These are phyloP conservation scores for Neonectria faginata DNA, from an alignment of 2,329 filamentous ascomycete species.

Conservation along the genomic window DNA sequence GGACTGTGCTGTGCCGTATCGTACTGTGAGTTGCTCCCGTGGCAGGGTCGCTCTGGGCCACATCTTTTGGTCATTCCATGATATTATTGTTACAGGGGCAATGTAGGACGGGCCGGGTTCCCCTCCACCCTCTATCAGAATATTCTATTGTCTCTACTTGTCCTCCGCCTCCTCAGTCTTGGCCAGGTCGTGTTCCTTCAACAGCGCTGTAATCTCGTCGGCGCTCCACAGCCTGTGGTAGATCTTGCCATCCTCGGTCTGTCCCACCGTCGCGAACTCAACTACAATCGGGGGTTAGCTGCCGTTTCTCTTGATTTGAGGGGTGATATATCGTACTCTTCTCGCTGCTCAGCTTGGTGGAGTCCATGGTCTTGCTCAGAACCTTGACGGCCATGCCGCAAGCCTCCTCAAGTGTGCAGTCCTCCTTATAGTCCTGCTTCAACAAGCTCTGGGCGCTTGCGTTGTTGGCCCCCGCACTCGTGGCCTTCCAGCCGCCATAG, in stretches of 20 bases:
- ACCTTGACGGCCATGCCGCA: slow-evolving; percentile 99
- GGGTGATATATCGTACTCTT: slow-evolving; percentile 78
- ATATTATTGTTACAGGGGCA: slow-evolving; percentile 49
- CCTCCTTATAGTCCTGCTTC: slow-evolving; percentile 99
- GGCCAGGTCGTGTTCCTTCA: slow-evolving; percentile 95
- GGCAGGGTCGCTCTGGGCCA: slow-evolving; percentile 24
- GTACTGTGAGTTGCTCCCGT: slow-evolving; percentile 27
- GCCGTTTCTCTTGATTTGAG: background rate
- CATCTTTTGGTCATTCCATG: slow-evolving; percentile 45
- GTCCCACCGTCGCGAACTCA: slow-evolving; percentile 97
- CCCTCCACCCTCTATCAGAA: slow-evolving; percentile 45
- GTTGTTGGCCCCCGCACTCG: slow-evolving; percentile 97
- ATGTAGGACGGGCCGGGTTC: slow-evolving; percentile 39
- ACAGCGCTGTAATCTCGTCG: slow-evolving; percentile 92
- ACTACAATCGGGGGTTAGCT: slow-evolving; percentile 65
- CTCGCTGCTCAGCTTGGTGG: slow-evolving; percentile 97
- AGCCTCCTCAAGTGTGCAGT: slow-evolving; percentile 94
- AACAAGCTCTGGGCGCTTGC: slow-evolving; percentile 95
- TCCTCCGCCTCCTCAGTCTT: slow-evolving; percentile 83
- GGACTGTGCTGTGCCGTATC: slow-evolving; percentile 23
- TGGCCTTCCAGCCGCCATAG: slow-evolving; percentile 99
- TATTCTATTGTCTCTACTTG: slow-evolving; percentile 58
- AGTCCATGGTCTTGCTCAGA: slow-evolving; percentile 99
- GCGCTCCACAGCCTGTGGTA: slow-evolving; percentile 98
- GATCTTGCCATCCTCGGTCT: slow-evolving; percentile 94